Base-by-base conservation (phyloP, 1,284 basidiomycete genomes). In the Tilletia walkeri region DNA sequence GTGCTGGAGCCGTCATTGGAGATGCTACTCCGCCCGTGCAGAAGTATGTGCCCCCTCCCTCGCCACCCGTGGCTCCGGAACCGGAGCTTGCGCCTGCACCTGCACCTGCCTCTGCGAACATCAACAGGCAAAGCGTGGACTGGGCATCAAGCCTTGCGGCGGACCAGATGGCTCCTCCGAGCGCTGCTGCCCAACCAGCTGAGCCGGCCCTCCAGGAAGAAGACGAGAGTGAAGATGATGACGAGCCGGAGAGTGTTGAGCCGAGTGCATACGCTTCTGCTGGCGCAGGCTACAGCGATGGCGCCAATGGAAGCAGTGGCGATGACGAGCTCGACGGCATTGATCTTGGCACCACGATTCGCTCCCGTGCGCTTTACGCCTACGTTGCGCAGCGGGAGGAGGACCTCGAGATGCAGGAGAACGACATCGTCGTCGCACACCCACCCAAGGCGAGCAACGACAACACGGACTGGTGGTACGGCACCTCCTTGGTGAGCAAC, bases 111-210 rank as follows among this genome's bases (percentile, higher is more conserved):
- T 67, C 75, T 50, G 71, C 70, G 83, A 70, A 88, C 56, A 69
- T 84, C 67, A 89, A 92, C 79, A 88, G 91, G 72, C 91, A 94
- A 83, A 91, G 90, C 36, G 91, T 96, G 10, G 94, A 94, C 80
- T 97, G 95, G 95, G 92, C 93, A 82, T 88, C 89, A 69, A 91
- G 90, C 50, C 86, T 95, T n/a, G 94, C 94, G 9, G 90, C 90
- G 53, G 92, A 95, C 84, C 78, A 78, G 69, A 77, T 79, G 82
- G 84, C 59, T 14, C 36, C 59, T 14, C 59, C 34, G 1, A 39
- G 34, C 34, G 34, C 59, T 66, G 84, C 87, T 18, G 85, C 87
- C 70, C 88, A 90, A 65, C 84, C 88, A 6, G 89, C 88, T 36
- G 59, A 41, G 36, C 59, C 59, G 16, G 83, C 82, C 5, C 86